Base-by-base conservation (phyloP, 768 basidiomycete genomes). In the Epithele typhae region DNA sequence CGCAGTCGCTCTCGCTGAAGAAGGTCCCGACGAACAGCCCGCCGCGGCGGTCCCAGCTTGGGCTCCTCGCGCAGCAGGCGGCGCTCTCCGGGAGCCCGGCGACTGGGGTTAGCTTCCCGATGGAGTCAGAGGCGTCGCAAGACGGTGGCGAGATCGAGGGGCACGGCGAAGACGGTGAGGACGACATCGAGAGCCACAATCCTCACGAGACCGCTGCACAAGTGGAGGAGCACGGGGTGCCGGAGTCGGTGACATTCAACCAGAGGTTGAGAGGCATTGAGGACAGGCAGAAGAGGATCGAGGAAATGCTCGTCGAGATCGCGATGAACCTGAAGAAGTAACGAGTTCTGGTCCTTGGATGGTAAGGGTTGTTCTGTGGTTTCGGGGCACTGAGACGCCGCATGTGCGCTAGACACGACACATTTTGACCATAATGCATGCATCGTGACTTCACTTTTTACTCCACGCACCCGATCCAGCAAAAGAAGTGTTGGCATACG, bases 241-340 rank as follows among this genome's bases (percentile, higher is more conserved):
- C 34, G 12, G 24, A 32, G 18, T 53, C 56, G 52, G 4, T 53
- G 4, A 60, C 55, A 25, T 61, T 67, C 58, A 59, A 59, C 40
- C 61, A 59, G 48, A 61, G 70, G 40, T 56, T 79, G 45, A 65
- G 66, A 10, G 46, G 52, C 25, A 69, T 78, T 22, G 77, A 78
- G 48, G 61, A 60, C 48, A 56, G 64, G 42, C 77, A 79, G 57
- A 58, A 68, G 49, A 64, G 77, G 44, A 77, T 78, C 30, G 76
- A 78, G 56, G 67, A 68, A 1, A 43, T 79, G 41, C 64, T 79
- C 34, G 37, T 68, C 19, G 63, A 67, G 37, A 56, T 73, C 18
- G 27, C 47, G 24, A 23, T 17, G 32, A 43, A 46, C 41, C 15
- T 55, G 36, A 36, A 41, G 37, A n/a, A n/a, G n/a, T n/a, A n/a